These are phyloP conservation scores for Castanea sativa DNA, from an alignment of 306 rosid genomes.

Conservation along the genomic window DNA sequence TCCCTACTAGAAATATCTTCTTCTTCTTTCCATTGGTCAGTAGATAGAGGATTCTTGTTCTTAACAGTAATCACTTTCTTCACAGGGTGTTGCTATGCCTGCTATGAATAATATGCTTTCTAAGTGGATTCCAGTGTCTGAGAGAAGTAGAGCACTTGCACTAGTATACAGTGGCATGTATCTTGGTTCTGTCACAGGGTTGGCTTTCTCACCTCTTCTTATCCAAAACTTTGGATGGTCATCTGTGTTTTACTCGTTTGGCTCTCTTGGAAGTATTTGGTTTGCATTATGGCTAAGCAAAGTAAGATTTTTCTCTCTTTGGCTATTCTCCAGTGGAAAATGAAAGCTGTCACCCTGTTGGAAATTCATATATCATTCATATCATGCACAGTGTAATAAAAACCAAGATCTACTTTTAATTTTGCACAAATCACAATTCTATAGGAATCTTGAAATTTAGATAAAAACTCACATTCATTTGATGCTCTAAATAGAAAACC, in stretches of 20 bases:
- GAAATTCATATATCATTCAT: too few relatives aligned
- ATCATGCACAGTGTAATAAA: too few relatives aligned
- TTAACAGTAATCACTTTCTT: constrained; percentile 9
- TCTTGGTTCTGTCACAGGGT: constrained; percentile 93
- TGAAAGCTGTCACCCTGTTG: neutral
- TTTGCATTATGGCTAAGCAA: constrained; percentile 78
- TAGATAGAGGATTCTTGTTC: neutral
- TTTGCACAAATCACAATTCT: too few relatives aligned
- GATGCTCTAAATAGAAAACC: too few relatives aligned
- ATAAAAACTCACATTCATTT: too few relatives aligned
- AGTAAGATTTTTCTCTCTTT: constrained; percentile 44
- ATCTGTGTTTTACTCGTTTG: constrained; percentile 92
- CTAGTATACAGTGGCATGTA: constrained; percentile 97
- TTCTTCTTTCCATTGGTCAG: neutral
- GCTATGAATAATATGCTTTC: constrained; percentile 95
- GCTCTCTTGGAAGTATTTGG: constrained; percentile 98
- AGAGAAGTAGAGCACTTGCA: constrained; percentile 97
- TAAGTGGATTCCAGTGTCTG: constrained; percentile 96
- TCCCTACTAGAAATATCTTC: neutral
- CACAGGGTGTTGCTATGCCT: constrained; percentile 99
- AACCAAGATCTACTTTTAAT: too few relatives aligned
- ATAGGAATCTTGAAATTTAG: too few relatives aligned
- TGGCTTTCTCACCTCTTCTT: constrained; percentile 76
- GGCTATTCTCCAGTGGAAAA: constrained; percentile 3
- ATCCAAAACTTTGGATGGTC: constrained; percentile 92